Evolutionary conservation across 1,139 yeast genomes (phyloP), one percentile per base, ranked within the genome.

Genomic region (Yamadazyma spencermartinsiae): DNA sequence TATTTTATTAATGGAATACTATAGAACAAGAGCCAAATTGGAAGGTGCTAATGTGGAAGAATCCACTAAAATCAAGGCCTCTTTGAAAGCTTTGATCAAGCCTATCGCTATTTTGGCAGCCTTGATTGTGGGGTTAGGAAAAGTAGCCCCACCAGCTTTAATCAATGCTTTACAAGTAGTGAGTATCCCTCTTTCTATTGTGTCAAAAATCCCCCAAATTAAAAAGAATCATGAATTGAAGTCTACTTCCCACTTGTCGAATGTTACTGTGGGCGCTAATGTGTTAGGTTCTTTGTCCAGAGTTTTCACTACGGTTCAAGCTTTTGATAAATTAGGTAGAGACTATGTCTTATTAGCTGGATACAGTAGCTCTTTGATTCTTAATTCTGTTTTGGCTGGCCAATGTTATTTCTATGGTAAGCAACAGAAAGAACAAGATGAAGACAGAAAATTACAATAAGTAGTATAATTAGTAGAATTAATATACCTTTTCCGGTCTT

Each of bases 201-300:
- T 69, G 14, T 69, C 82, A 34, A 80, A 78, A 52, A 45, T 80
- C 24, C 84, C 85, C 1, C 86, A 80, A 52, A 76, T 80, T 40
- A 50, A 55, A 33, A 59, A 67, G 33, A 79, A 79, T 51, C 61
- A 66, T 48, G 60, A 56, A 35, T 68, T 72, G 51, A 65, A 68
- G 45, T 72, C 81, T 3, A 78, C 84, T 1, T 72, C 73, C 18
- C 82, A 79, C 50, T 66, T 80, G 46, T 70, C 81, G 14, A 65
- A 69, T 12, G 60, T 78, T 33, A 74, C 83, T 8, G 74, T 80
- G 29, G 65, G 72, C 37, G 82, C 80, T 41, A 77, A 79, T 51
- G 65, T 75, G 26, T 41, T 75, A 10, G 86, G 86, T 0, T 68
- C 82, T 3, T 57, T 74, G 24, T 74, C 78, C 19, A 65, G 86